Base-by-base conservation (phyloP, 495 filamentous ascomycete species). In the Xylaria curta region DNA sequence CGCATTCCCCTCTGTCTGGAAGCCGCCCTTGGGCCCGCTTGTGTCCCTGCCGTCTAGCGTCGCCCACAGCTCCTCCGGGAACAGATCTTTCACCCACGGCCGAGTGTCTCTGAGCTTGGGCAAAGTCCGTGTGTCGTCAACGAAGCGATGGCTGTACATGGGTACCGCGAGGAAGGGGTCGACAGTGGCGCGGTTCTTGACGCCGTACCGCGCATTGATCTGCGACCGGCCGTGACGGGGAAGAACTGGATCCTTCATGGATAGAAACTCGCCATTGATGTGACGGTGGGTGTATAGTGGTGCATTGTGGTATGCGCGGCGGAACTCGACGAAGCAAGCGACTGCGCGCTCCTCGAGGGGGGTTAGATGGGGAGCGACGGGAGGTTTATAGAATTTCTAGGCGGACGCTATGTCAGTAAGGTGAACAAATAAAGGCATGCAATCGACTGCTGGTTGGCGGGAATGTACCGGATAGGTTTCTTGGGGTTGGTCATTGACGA, bases 81-180 rank as follows among this genome's bases (percentile, higher is more conserved):
- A 88, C 64, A 88, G 81, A 17, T 84, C 81, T 24, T 82, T 83
- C 54, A 81, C 81, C 46, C 87, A 85, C 1, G 80, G 77, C 56
- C 78, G 76, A 15, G 78, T 76, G 49, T 74, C 79, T 7, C 68
- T 67, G 5, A 87, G 79, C 59, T 86, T 81, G 0, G 87, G 87
- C n/a, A 89, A 74, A 0, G 79, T 80, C 28, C 86, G 79, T 40
- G 82, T 81, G 21, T 80, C 75, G 19, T 80, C 79, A n/a, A 72
- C 73, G 71, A 86, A 87, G 58, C 78, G 79, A 74, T 84, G 77
- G 28, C 83, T 84, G 74, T 87, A 89, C 19, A 81, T 83, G 21
- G 85, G 85, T 31, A 88, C 83, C 42, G 82, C 80, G 21, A 72
- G 75, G 76, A 89, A 89, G 38, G 86, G 85, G 75, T 89, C 85